phyloP scores from a whole-genome alignment of 176 grass and related monocot species.

The Oropetium thomaeum region DNA sequence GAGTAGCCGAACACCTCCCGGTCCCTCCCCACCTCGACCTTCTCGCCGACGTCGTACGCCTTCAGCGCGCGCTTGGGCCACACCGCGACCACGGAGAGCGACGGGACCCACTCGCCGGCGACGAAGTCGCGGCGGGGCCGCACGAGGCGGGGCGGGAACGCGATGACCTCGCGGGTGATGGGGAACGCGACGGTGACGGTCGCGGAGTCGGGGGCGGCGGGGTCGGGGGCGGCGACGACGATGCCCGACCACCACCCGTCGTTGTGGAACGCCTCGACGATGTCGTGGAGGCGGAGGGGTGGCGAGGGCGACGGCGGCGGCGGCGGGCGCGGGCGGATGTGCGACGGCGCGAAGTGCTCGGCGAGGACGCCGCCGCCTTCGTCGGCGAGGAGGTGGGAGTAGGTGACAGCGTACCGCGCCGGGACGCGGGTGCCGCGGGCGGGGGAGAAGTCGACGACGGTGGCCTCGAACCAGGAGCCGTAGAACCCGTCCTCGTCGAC shows the following conservation, averaged over 20 bases:
- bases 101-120: conserved; percentile 35
- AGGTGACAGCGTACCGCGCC: conserved; percentile 34
- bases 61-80: background rate
- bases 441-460: conserved; percentile 27
- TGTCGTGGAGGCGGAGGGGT: conserved; percentile 20
- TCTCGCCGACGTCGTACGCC: conserved; percentile 37
- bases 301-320: background rate
- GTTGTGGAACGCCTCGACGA: conserved; percentile 71
- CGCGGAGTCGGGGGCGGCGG: background rate
- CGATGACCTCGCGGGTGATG: conserved; percentile 50
- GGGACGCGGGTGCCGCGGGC: background rate
- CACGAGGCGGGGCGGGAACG: conserved; percentile 27
- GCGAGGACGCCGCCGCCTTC: conserved; percentile 32
- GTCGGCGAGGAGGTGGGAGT: conserved; percentile 50
- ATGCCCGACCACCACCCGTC: conserved; percentile 84
- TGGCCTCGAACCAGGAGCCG: conserved; percentile 76
- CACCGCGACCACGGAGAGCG: conserved; percentile 3
- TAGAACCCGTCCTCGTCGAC: conserved; percentile 56
- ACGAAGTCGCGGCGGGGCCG: conserved; percentile 51
- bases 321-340: conserved; percentile 33
- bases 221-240: conserved; percentile 6
- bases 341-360: conserved; percentile 38
- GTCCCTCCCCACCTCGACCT: conserved; percentile 52
- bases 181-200: conserved; percentile 48
- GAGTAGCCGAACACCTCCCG: conserved; percentile 38